Evolutionary conservation across 2,329 filamentous ascomycete species (phyloP).

Genomic region (Microsporum ferrugineum): DNA sequence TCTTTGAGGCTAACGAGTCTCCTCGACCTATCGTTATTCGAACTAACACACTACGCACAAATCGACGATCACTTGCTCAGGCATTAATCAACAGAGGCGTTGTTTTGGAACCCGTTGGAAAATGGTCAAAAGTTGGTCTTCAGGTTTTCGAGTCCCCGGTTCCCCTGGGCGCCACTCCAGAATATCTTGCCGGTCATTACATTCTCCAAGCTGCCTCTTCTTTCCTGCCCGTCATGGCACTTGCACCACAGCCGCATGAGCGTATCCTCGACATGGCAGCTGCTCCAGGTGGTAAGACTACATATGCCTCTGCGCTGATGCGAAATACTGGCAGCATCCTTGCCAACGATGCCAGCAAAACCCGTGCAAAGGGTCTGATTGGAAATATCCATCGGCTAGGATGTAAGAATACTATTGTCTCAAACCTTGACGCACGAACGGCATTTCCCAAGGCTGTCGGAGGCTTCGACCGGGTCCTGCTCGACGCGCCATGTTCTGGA

Average conservation of each 20-base stretch:
- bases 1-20: constrained; percentile 98
- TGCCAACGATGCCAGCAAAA: constrained; percentile 91
- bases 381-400: constrained; percentile 95
- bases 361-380: constrained; percentile 89
- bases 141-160: constrained; percentile 88
- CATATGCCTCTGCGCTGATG: constrained; percentile 92
- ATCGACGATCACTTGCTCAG: constrained; percentile 71
- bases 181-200: constrained; percentile 95
- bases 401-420: constrained; percentile 86
- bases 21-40: constrained; percentile 87
- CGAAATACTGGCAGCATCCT: constrained; percentile 93
- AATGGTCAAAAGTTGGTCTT: constrained; percentile 96
- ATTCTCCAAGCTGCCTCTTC: constrained; percentile 94
- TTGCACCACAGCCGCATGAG: constrained; percentile 87
- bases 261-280: constrained; percentile 89
- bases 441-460: constrained; percentile 92
- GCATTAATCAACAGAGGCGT: constrained; percentile 92
- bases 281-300: constrained; percentile 91
- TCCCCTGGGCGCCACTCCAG: constrained; percentile 84
- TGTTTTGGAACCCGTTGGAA: constrained; percentile 89
- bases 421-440: constrained; percentile 76
- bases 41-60: constrained; percentile 82
- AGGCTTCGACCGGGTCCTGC: constrained; percentile 85
- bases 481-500: constrained; percentile 91
- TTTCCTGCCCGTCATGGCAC: constrained; percentile 94